Conservation (phyloP, 495 filamentous ascomycete genomes). For the Trichocladium uniseriatum region DNA sequence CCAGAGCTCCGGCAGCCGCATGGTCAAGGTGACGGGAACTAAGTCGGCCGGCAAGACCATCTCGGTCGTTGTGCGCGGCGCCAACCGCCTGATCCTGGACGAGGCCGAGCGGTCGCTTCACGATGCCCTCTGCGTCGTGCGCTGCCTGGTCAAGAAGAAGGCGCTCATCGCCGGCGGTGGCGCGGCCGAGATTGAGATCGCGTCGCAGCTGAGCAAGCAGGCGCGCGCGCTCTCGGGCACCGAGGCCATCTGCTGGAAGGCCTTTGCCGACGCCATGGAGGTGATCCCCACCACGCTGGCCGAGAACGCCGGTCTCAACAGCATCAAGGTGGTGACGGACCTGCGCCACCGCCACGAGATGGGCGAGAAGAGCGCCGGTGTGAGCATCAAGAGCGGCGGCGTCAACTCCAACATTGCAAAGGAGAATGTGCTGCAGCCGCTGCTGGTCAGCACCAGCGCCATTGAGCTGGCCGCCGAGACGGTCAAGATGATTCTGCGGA, state of each 20-base stretch:
- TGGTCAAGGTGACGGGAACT: constrained; percentile 91
- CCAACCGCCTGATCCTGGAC: constrained; percentile 89
- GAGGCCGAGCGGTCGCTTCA: constrained; percentile 94
- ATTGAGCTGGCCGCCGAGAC: constrained; percentile 96
- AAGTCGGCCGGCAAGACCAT: constrained; percentile 76
- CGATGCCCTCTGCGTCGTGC: constrained; percentile 94
- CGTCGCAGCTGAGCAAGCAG: constrained; percentile 67
- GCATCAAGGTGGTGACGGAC: constrained; percentile 98
- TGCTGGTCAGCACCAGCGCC: constrained; percentile 92
- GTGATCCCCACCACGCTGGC: constrained; percentile 94
- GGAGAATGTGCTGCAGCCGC: constrained; percentile 93
- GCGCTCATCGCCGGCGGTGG: constrained; percentile 94
- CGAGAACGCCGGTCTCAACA: constrained; percentile 94
- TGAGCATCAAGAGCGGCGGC: constrained; percentile 93
- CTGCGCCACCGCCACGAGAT: constrained; percentile 85
- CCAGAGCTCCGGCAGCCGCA: constrained; percentile 74
- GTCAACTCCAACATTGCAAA: constrained; percentile 92
- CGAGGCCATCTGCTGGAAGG: constrained; percentile 96
- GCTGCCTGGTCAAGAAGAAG: constrained; percentile 97
- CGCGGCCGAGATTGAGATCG: constrained; percentile 91
- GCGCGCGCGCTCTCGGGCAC: constrained; percentile 79
- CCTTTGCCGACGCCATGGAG: constrained; percentile 95
- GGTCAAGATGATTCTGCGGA: constrained; percentile 96
- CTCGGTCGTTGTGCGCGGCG: constrained; percentile 86
- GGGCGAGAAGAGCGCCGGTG: constrained; percentile 90